Evolutionary conservation across 495 filamentous ascomycete species (phyloP).

Genomic region (Amniculicola lignicola): DNA sequence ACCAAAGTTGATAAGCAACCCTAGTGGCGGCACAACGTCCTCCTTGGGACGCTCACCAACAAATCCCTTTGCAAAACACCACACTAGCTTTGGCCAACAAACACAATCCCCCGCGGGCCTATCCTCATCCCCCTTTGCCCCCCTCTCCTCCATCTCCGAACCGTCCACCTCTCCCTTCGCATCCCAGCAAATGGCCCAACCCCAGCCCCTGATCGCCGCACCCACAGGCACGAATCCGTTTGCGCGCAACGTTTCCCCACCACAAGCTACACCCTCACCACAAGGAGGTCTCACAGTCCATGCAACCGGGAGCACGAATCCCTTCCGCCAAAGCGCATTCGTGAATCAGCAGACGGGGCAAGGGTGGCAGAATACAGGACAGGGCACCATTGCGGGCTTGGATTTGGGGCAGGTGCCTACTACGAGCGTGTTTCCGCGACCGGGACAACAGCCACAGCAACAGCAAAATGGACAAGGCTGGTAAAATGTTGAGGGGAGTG

Average conservation of each 20-base stretch:
- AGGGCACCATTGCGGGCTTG: conserved; percentile 82
- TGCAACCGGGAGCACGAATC: conserved; percentile 87
- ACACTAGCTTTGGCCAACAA: conserved; percentile 22
- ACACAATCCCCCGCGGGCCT: conserved; percentile 23
- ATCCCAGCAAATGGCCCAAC: conserved; percentile 23
- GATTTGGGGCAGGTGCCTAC: conserved; percentile 66
- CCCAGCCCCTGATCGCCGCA: conserved; percentile 55
- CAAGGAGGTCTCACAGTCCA: conserved; percentile 52
- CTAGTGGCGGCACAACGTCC: conserved; percentile 14
- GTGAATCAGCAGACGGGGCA: conserved; percentile 82
- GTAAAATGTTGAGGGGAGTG: not conserved
- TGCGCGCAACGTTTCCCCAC: conserved; percentile 46
- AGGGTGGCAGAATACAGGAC: conserved; percentile 72
- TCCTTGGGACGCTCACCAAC: conserved; percentile 30
- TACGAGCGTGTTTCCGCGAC: conserved; percentile 81
- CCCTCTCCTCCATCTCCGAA: conserved; percentile 10
- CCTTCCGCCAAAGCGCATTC: conserved; percentile 85
- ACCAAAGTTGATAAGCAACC: conserved; percentile 28
- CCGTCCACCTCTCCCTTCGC: conserved; percentile 17
- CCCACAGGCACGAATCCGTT: conserved; percentile 73
- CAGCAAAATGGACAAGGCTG: conserved; percentile 5
- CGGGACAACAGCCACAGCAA: conserved; percentile 47
- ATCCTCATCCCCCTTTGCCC: conserved; percentile 24
- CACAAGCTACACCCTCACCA: conserved; percentile 19
- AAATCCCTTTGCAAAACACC: conserved; percentile 35